Base-by-base conservation (phyloP, 176 grass and related monocot genomes). In the Olyra latifolia region DNA sequence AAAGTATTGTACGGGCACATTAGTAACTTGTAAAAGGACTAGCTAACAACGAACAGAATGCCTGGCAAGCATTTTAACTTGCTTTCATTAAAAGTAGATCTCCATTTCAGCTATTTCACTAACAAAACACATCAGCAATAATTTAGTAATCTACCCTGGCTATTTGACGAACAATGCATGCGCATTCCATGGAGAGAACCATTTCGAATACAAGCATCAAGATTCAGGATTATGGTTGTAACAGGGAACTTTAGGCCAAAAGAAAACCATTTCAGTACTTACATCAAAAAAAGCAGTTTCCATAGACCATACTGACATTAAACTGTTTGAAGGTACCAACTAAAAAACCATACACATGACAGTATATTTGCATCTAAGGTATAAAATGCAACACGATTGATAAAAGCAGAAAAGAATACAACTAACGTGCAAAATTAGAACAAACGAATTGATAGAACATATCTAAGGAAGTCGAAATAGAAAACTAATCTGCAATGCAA, bases 1-100 rank as follows among this genome's bases (percentile, higher is more conserved):
- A 48, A 93, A 69, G 52, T 30, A 77, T 80, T 39, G 17, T 46
- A 57, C 10, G 9, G 40, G 3, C 6, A 54, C 19, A 61, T 89
- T 56, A 89, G 87, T 3, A 81, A 29, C 32, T 42, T 35, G 11
- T 45, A 72, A 85, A 43, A n/a, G 10, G 19, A 38, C 14, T 20
- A 43, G 35, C 17, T 66, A 76, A 24, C 10, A 39, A 66, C 25
- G 13, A 41, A 28, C 17, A 41, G 55, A 4, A 46, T 64, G 29
- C 48, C n/a, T 57, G 12, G 27, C 20, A 32, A 65, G 23, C 35
- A 52, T 59, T 38, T 53, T 27, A 56, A 35, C 20, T 60, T n/a
- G 7, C 14, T 41, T 78, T 54, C 74, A 42, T 11, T 23, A 24
- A 10, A 30, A 52, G 47, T 7, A 28, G 1, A 12, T 20, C 1